These are phyloP conservation scores for Tetratostichococcus sp. DNA, from an alignment of 139 green algal species.

Conservation along the genomic window DNA sequence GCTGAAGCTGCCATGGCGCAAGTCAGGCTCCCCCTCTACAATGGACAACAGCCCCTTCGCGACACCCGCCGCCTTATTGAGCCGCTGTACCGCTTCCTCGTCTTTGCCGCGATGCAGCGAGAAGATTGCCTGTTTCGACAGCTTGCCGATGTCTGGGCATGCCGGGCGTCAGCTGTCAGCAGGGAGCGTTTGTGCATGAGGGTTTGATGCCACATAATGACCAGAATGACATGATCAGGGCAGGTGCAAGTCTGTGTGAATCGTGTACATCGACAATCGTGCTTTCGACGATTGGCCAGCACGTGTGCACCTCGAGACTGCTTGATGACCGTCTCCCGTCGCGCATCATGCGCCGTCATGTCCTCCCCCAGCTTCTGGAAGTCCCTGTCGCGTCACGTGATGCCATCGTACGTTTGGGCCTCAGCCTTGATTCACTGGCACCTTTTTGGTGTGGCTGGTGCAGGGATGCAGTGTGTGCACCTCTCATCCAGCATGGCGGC, in stretches of 20 bases:
- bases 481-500: background rate
- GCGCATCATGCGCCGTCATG: slow-evolving; percentile 55
- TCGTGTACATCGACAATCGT: no score
- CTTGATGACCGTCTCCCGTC: slow-evolving; percentile 71
- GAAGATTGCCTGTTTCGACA: slow-evolving; percentile 76
- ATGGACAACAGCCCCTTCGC: slow-evolving; percentile 59
- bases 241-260: no score
- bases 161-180: background rate
- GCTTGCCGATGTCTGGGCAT: slow-evolving; percentile 65
- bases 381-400: slow-evolving; percentile 2
- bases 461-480: no score
- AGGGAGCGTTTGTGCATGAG: no score
- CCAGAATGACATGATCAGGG: no score
- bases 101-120: slow-evolving; percentile 56
- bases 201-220: no score
- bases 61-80: slow-evolving; percentile 35
- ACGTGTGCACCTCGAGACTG: slow-evolving; percentile 50
- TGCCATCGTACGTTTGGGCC: no score
- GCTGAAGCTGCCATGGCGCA: slow-evolving; percentile 59
- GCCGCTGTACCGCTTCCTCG: slow-evolving; percentile 35
- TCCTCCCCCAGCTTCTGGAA: slow-evolving; percentile 27
- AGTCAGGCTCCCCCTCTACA: slow-evolving; percentile 38
- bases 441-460: no score
- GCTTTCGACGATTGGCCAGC: no score
- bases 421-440: no score